Percentiles rank a stretch among this genome's conserved stretches.
phyloP scores from a whole-genome alignment of 2,329 filamentous ascomycete species.

The Claviceps purpurea region DNA sequence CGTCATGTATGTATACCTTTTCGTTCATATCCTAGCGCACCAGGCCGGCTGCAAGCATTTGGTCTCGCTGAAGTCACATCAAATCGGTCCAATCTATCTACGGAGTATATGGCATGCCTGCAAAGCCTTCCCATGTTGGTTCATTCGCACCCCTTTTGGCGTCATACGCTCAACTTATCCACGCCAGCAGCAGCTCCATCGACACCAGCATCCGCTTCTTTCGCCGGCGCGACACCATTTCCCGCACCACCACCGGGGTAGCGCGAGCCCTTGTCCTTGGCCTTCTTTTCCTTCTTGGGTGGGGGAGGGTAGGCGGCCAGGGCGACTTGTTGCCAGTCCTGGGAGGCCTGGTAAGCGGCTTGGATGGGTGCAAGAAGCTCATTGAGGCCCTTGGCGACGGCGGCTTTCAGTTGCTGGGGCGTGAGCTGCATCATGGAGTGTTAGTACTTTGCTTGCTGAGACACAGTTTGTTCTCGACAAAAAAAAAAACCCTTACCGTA shows the following conservation, averaged over 20 bases:
- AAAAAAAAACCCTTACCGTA: slow-evolving; percentile 38
- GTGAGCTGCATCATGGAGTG: slow-evolving; percentile 37
- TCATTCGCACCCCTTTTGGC: not conserved
- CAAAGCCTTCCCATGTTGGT: not conserved
- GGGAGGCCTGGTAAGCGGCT: slow-evolving; percentile 51
- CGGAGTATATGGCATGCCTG: too few relatives aligned
- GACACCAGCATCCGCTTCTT: not conserved
- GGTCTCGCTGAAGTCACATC: too few relatives aligned
- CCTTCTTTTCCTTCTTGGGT: slow-evolving; percentile 61
- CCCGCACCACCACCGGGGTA: slow-evolving; percentile 34
- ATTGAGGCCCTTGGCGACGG: slow-evolving; percentile 59
- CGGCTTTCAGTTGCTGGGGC: slow-evolving; percentile 80
- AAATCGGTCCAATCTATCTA: too few relatives aligned
- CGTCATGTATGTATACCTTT: too few relatives aligned
- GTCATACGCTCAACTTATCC: slow-evolving; percentile 5
- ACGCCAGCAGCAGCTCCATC: slow-evolving; percentile 2
- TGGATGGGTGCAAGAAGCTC: slow-evolving; percentile 67
- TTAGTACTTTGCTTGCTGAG: not conserved
- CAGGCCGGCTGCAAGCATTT: too few relatives aligned
- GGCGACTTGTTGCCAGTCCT: slow-evolving; percentile 62
- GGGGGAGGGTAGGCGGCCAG: slow-evolving; percentile 67
- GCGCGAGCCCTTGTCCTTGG: slow-evolving; percentile 60
- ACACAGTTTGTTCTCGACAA: not conserved
- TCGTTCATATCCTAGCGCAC: too few relatives aligned
- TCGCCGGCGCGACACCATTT: not conserved